Conservation (phyloP, 805 yeast genomes). For the Hyphopichia homilentoma region DNA sequence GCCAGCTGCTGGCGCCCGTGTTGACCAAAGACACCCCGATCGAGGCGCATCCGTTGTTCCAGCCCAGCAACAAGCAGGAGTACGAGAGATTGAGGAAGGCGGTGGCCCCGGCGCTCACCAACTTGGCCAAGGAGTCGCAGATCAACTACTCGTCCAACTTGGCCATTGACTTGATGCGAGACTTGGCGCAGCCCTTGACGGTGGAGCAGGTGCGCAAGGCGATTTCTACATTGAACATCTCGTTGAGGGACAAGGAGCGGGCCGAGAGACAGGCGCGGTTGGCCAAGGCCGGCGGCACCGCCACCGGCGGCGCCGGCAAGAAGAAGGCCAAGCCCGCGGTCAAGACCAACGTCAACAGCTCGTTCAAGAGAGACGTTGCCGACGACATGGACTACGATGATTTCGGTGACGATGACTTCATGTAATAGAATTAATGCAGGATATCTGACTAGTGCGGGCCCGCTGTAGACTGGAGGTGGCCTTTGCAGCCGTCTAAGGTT, state of each 20-base stretch:
- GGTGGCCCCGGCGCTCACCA: conserved; percentile 18
- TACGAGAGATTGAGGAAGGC: conserved; percentile 46
- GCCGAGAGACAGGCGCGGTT: conserved; percentile 87
- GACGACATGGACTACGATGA: conserved; percentile 49
- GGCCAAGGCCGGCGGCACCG: conserved; percentile 77
- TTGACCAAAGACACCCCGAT: conserved; percentile 63
- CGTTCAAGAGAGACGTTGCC: conserved; percentile 61
- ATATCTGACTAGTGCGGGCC: background rate
- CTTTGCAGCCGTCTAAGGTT: background rate
- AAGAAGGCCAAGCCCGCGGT: conserved; percentile 84
- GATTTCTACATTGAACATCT: conserved; percentile 75
- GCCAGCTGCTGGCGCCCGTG: conserved; percentile 30
- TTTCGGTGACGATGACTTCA: conserved; percentile 77
- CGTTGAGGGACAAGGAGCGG: conserved; percentile 79
- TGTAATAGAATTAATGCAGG: too few relatives aligned
- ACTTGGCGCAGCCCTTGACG: conserved; percentile 73
- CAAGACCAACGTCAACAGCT: conserved; percentile 49
- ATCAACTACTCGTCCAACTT: conserved; percentile 70
- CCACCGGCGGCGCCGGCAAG: conserved; percentile 92
- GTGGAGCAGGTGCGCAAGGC: conserved; percentile 84
- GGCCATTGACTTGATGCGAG: conserved; percentile 84
- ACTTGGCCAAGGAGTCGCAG: conserved; percentile 51
- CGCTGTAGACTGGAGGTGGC: background rate
- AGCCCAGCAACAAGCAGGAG: conserved; percentile 76
- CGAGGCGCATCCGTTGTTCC: conserved; percentile 75